These are phyloP conservation scores for Lodderomyces beijingensis DNA, from an alignment of 1,139 yeast species.

Conservation along the genomic window DNA sequence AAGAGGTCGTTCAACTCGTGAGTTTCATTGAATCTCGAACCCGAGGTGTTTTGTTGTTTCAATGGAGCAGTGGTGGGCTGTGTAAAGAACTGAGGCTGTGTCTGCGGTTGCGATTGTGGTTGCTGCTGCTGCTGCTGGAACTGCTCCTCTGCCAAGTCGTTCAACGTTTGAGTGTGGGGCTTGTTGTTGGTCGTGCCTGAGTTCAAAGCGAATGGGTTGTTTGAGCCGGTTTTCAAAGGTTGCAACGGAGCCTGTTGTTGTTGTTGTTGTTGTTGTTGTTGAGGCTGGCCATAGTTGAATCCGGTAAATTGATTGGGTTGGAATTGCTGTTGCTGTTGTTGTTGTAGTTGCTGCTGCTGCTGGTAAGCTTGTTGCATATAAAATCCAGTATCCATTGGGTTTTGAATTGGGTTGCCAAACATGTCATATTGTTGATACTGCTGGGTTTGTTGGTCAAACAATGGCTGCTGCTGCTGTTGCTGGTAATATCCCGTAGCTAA, in stretches of 20 bases:
- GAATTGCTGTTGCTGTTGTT: conserved; percentile 29
- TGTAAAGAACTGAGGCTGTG: conserved; percentile 20
- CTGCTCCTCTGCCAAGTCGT: conserved; percentile 17
- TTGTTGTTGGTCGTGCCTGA: conserved; percentile 7
- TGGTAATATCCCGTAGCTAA: conserved; percentile 33
- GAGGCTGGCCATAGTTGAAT: conserved; percentile 31
- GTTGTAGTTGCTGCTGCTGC: conserved; percentile 25
- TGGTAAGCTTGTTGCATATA: conserved; percentile 21
- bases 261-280: conserved; percentile 37
- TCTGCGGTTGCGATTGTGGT: conserved; percentile 21
- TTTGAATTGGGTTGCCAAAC: conserved; percentile 74
- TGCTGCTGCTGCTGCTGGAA: conserved; percentile 17
- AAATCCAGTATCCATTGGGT: conserved; percentile 52
- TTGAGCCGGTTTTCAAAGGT: conserved; percentile 76
- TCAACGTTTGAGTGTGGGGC: conserved; percentile 21
- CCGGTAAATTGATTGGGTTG: conserved; percentile 34
- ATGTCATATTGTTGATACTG: conserved; percentile 49
- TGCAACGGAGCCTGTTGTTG: conserved; percentile 40
- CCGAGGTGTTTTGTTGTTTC: conserved; percentile 23
- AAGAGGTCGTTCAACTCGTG: conserved; percentile 74
- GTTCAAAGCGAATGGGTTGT: conserved; percentile 80
- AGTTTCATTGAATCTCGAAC: conserved; percentile 47
- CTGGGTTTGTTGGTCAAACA: conserved; percentile 14
- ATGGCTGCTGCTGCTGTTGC: conserved; percentile 27
- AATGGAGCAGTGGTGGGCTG: conserved; percentile 22